Evolutionary conservation across 768 basidiomycete genomes (phyloP).

Genomic region (Fomitopsis serialis): DNA sequence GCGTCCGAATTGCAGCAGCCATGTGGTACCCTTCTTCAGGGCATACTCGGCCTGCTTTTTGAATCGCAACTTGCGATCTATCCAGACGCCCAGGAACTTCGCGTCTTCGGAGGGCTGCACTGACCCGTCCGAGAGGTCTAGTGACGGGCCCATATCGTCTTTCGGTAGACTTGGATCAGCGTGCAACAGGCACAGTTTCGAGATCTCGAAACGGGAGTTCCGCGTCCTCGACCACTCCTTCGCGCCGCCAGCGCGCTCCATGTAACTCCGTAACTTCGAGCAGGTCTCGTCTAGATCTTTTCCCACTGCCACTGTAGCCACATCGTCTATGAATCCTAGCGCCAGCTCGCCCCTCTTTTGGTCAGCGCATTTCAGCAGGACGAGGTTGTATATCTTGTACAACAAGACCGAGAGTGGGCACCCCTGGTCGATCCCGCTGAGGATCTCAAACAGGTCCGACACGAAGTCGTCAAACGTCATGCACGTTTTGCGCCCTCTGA

Average conservation of each 20-base stretch:
- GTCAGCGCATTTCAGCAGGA: conserved; percentile 10
- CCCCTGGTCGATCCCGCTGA: conserved; percentile 24
- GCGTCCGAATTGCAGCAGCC: conserved; percentile 15
- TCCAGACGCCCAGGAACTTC: too few relatives aligned
- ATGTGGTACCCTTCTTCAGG: conserved; percentile 17
- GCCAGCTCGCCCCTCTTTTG: conserved; percentile 8
- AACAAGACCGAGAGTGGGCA: conserved; percentile 29
- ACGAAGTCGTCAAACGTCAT: too few relatives aligned
- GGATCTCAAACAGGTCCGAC: conserved; percentile 13
- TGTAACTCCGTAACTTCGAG: conserved; percentile 2
- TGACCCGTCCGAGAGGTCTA: too few relatives aligned
- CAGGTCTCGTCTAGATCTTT: conserved; percentile 4
- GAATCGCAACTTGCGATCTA: conserved; percentile 26
- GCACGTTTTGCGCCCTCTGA: too few relatives aligned
- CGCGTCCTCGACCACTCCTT: conserved; percentile 24
- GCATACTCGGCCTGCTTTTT: conserved; percentile 12
- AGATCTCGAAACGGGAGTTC: conserved; percentile 20
- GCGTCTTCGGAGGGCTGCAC: too few relatives aligned
- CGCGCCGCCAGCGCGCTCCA: conserved; percentile 13
- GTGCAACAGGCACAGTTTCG: too few relatives aligned
- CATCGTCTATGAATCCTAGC: conserved; percentile 14
- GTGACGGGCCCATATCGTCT: too few relatives aligned
- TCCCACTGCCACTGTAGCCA: conserved; percentile 2
- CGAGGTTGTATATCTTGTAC: conserved; percentile 28
- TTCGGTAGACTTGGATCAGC: too few relatives aligned